Base-by-base conservation (phyloP, 331 rosid species). In the Phaseolus coccineus region DNA sequence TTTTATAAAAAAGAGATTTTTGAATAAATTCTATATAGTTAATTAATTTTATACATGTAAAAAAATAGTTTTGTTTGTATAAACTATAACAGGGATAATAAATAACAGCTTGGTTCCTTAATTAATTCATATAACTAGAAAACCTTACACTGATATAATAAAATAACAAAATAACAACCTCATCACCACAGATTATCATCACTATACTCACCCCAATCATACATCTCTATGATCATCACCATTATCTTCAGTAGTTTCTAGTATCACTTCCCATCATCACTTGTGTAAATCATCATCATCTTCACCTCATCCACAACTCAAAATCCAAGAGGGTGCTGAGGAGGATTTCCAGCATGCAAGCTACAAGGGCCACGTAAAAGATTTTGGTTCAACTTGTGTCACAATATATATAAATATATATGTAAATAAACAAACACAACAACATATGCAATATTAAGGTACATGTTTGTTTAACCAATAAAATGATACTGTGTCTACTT, bases 361-460 rank as follows among this genome's bases (percentile, higher is more conserved):
- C 19, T 24, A 61, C 48, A 5, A 67, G 57, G 56, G 27, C 75
- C 81, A 77, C 33, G 8, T 76, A 76, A 31, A 63, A 46, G 72
- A 0, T 33, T 35, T 12, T 1, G 19, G 19, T 75, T 33, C 24
- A 30, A 57, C 57, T 19, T 48, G 6, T 30, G 50, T 33, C 59
- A 42, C 15, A 13, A 8, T 9, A 25, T 42, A 52, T n/a, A 4
- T 19, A 19, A 19, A 19, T 10, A 61, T 58, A 74, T 40, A 3
- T 61, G 57, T 48, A 9, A 61, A 44, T 2, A 9, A 9, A 44
- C 14, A 46, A 3, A 46, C 51, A 12, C 16, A 44, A 44, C 4
- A 44, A 44, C 15, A 11, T 44, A 44, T 8, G 0, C 15, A 9
- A 8, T 73, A 16, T 39, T 66, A 40, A 0, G 70, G 50, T 67